phyloP scores from a whole-genome alignment of 179 eudicot genomes.

The Beta lomatogona region DNA sequence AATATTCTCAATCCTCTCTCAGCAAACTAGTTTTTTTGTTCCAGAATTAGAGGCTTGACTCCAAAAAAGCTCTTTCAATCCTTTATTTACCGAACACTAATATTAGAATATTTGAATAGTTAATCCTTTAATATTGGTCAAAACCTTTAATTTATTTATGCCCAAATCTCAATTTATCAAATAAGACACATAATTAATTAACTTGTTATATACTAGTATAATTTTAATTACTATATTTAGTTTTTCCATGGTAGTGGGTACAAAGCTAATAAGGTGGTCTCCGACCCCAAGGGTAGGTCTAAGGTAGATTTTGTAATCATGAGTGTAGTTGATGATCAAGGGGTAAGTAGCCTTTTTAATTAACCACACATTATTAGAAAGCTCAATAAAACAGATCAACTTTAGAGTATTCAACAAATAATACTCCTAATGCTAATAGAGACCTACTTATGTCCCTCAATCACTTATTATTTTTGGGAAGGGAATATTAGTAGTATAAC shows the following conservation, averaged over 20 bases:
- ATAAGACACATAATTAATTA: too few species aligned
- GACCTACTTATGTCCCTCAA: constrained; percentile 19
- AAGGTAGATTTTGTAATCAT: constrained; percentile 17
- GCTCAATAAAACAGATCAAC: neutral
- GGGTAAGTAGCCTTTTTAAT: neutral
- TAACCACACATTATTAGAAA: constrained; percentile 17
- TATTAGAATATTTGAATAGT: too few species aligned
- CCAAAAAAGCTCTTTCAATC: too few species aligned
- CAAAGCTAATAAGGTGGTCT: neutral
- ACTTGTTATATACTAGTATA: too few species aligned
- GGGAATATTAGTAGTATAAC: constrained; percentile 32
- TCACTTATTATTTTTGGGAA: constrained; percentile 13
- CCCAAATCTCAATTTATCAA: too few species aligned
- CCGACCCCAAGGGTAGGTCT: neutral
- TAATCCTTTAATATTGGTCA: too few species aligned
- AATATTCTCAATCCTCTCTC: too few species aligned
- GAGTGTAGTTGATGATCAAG: constrained; percentile 16
- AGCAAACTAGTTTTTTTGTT: too few species aligned
- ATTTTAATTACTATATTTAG: neutral
- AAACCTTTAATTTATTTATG: too few species aligned
- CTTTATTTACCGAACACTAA: too few species aligned
- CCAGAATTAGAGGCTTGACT: too few species aligned
- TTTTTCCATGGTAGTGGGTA: constrained; percentile 4
- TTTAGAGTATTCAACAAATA: constrained; percentile 6
- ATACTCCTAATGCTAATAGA: neutral